A percentile compares a stretch with the other conserved stretches of the same genome.
Evolutionary conservation across 2,329 filamentous ascomycete genomes (phyloP).

Genomic region (Xylaria sp.): DNA sequence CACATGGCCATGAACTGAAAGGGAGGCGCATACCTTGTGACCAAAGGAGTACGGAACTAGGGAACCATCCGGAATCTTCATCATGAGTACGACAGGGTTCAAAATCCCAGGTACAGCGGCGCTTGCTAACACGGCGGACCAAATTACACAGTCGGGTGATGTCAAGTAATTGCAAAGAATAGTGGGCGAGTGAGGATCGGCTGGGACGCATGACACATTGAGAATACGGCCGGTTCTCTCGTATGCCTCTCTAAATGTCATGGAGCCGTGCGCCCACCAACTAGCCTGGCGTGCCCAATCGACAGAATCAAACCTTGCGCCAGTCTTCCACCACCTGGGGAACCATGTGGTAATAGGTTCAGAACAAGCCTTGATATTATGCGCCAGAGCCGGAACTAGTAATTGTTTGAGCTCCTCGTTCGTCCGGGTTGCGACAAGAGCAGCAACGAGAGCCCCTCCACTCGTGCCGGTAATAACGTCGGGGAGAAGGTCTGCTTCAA

Average conservation of each 20-base stretch:
- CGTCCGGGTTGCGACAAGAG: constrained; percentile 86
- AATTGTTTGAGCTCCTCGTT: constrained; percentile 89
- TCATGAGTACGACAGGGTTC: constrained; percentile 92
- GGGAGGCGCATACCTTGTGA: constrained; percentile 69
- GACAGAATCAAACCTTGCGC: constrained; percentile 91
- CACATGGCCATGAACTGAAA: neutral
- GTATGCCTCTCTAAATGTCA: constrained; percentile 96
- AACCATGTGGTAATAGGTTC: constrained; percentile 82
- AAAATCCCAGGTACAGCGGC: constrained; percentile 96
- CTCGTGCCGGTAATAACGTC: constrained; percentile 97
- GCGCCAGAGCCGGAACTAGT: constrained; percentile 86
- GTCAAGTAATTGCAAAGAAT: constrained; percentile 97
- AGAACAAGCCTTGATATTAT: constrained; percentile 84
- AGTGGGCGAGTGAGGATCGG: constrained; percentile 90
- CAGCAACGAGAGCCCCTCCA: constrained; percentile 90
- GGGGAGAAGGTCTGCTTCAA: constrained; percentile 86
- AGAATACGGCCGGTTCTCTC: constrained; percentile 92
- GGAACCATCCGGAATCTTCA: constrained; percentile 82
- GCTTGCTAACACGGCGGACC: constrained; percentile 94
- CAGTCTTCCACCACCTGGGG: constrained; percentile 88
- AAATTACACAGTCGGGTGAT: constrained; percentile 95
- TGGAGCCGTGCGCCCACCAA: constrained; percentile 92
- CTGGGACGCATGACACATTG: constrained; percentile 95
- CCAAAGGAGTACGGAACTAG: constrained; percentile 94
- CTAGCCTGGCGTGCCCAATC: constrained; percentile 87